phyloP scores from a whole-genome alignment of 495 filamentous ascomycete species.

The Astrothelium subdiscretum region DNA sequence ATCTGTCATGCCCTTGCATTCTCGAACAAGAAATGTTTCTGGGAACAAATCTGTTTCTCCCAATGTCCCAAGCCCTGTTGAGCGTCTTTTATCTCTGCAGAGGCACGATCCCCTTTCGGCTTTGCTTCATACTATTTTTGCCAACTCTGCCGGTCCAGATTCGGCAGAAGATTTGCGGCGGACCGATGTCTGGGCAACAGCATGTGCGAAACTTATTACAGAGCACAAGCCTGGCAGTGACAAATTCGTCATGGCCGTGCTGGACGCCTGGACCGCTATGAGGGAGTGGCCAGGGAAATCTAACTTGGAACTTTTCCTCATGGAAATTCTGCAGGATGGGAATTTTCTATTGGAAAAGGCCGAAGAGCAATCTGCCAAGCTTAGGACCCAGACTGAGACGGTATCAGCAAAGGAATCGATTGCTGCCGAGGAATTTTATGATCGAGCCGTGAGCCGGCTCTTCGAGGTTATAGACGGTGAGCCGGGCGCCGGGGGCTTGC shows the following conservation, averaged over 20 bases:
- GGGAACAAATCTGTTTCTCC: slow-evolving; percentile 35
- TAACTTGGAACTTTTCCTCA: slow-evolving; percentile 85
- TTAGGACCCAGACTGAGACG: slow-evolving; percentile 44
- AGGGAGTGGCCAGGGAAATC: slow-evolving; percentile 79
- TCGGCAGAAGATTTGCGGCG: slow-evolving; percentile 61
- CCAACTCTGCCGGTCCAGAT: slow-evolving; percentile 69
- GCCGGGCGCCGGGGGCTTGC: slow-evolving; percentile 64
- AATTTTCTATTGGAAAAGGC: slow-evolving; percentile 75
- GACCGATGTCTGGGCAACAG: slow-evolving; percentile 75
- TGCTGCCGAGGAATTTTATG: slow-evolving; percentile 82
- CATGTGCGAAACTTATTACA: slow-evolving; percentile 68
- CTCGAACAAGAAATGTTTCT: slow-evolving; percentile 31
- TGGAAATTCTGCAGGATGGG: slow-evolving; percentile 85
- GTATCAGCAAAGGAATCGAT: slow-evolving; percentile 57
- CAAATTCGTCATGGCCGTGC: slow-evolving; percentile 53
- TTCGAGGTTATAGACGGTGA: slow-evolving; percentile 76
- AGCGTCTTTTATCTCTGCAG: slow-evolving; percentile 69
- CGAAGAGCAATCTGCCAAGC: slow-evolving; percentile 51
- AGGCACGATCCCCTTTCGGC: slow-evolving; percentile 77
- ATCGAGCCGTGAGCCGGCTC: slow-evolving; percentile 65
- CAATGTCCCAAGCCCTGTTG: slow-evolving; percentile 34
- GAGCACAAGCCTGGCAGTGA: slow-evolving; percentile 45
- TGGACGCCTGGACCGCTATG: slow-evolving; percentile 77
- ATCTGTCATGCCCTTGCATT: slow-evolving; percentile 65
- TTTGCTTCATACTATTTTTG: slow-evolving; percentile 80